A percentile compares a stretch with the other conserved stretches of the same genome.
phyloP scores from a whole-genome alignment of 768 basidiomycete species.

The Fibroporia radiculosa region DNA sequence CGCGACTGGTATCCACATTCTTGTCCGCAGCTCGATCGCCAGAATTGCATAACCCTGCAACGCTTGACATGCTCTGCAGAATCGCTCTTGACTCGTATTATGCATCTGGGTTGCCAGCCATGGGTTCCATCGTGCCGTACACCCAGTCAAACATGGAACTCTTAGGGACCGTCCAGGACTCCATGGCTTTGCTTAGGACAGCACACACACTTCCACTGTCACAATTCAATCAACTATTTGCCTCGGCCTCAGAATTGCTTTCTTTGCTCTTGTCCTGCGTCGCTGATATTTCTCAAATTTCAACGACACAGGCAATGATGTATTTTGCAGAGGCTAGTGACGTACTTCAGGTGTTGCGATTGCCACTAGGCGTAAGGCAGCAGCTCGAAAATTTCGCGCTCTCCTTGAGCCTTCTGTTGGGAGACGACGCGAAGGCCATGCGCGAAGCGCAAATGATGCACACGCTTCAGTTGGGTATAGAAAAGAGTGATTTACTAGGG shows the following conservation, averaged over 20 bases:
- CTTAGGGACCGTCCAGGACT: constrained; percentile 52
- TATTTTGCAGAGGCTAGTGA: constrained; percentile 42
- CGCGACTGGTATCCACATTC: constrained; percentile 57
- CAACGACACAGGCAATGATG: constrained; percentile 50
- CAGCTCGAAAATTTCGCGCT: constrained; percentile 53
- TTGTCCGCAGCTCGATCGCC: constrained; percentile 59
- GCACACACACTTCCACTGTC: constrained; percentile 44
- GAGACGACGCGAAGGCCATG: constrained; percentile 64
- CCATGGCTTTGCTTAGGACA: constrained; percentile 48
- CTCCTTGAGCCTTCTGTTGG: constrained; percentile 51
- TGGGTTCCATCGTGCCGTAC: constrained; percentile 48
- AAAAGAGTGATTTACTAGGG: constrained; percentile 49
- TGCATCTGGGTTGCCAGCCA: constrained; percentile 41
- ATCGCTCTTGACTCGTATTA: constrained; percentile 59
- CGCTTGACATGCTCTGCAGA: constrained; percentile 63
- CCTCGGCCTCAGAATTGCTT: constrained; percentile 58
- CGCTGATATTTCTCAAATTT: constrained; percentile 52
- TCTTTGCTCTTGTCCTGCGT: constrained; percentile 54
- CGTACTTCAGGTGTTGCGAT: constrained; percentile 43
- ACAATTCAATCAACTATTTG: constrained; percentile 48
- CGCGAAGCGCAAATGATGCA: constrained; percentile 69
- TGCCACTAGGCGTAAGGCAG: constrained; percentile 45
- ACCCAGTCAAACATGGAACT: constrained; percentile 41
- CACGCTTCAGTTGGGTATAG: constrained; percentile 46
- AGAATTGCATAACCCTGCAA: constrained; percentile 55